Conservation (phyloP, 2,329 filamentous ascomycete species). For the Colletotrichum orchidophilum region DNA sequence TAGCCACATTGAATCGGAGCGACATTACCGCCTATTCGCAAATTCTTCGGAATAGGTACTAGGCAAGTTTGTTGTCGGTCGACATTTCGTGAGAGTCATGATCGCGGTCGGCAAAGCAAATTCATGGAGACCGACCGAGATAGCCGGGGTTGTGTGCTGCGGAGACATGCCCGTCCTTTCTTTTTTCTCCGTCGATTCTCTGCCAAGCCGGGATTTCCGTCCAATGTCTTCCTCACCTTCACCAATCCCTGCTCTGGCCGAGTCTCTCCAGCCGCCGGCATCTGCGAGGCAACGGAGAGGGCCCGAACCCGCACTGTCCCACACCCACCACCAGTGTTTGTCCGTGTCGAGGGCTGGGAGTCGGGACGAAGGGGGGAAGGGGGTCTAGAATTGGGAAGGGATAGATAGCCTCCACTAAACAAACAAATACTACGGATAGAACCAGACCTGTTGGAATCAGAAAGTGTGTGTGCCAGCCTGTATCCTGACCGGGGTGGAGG, state of each 20-base stretch:
- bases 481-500: not conserved
- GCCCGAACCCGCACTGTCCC: not conserved
- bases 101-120: not conserved
- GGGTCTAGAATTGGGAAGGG: not conserved
- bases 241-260: too few species aligned
- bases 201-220: not conserved
- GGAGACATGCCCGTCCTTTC: not conserved
- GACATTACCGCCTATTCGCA: not conserved
- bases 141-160: not conserved
- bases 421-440: slow-evolving; percentile 15
- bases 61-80: not conserved
- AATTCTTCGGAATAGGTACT: not conserved
- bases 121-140: not conserved
- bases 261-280: not conserved
- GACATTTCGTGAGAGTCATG: not conserved
- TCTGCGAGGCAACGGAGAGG: not conserved
- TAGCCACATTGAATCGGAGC: not conserved
- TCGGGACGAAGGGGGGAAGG: not conserved
- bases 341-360: not conserved
- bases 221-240: not conserved
- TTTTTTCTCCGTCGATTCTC: not conserved
- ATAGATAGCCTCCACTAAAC: not conserved
- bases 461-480: not conserved
- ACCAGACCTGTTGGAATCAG: not conserved
- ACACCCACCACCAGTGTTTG: not conserved